These are phyloP conservation scores for Lichtheimia ornata DNA, from an alignment of 371 early-diverging fungal genomes.

Conservation along the genomic window DNA sequence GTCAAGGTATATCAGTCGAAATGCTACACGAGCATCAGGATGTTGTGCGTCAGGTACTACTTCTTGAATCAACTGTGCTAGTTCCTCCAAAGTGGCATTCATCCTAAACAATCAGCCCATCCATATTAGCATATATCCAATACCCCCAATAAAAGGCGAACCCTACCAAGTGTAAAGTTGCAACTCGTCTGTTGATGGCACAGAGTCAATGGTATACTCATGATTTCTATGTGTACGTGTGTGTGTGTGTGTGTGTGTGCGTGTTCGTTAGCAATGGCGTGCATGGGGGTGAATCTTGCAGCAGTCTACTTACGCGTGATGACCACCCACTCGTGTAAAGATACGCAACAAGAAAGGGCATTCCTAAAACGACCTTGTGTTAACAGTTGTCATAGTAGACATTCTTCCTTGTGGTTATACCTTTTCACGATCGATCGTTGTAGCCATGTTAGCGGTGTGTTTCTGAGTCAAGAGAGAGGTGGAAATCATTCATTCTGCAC, in stretches of 20 bases:
- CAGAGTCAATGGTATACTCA: constrained; percentile 38
- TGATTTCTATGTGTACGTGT: constrained; percentile 18
- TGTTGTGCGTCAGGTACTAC: constrained; percentile 53
- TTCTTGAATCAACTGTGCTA: constrained; percentile 60
- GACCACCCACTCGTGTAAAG: constrained; percentile 44
- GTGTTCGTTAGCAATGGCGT: neutral
- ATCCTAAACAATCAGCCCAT: constrained; percentile 45
- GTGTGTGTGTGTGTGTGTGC: too few relatives aligned
- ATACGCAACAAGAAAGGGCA: constrained; percentile 66
- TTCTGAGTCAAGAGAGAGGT: too few relatives aligned
- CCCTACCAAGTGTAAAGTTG: constrained; percentile 65
- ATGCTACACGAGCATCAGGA: constrained; percentile 56
- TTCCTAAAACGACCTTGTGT: constrained; percentile 30
- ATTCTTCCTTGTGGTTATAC: constrained; percentile 15
- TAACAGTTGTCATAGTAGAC: neutral
- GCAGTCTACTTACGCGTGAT: constrained; percentile 43
- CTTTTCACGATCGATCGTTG: constrained; percentile 50
- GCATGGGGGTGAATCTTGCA: neutral
- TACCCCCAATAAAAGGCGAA: neutral
- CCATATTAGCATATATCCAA: neutral
- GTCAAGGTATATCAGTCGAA: constrained; percentile 56
- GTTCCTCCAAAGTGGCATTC: constrained; percentile 67
- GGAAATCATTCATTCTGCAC: too few relatives aligned
- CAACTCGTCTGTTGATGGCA: constrained; percentile 54
- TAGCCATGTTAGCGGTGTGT: constrained; percentile 21